Base-by-base conservation (phyloP, 768 basidiomycete species). In the Termitomyces titanicus region DNA sequence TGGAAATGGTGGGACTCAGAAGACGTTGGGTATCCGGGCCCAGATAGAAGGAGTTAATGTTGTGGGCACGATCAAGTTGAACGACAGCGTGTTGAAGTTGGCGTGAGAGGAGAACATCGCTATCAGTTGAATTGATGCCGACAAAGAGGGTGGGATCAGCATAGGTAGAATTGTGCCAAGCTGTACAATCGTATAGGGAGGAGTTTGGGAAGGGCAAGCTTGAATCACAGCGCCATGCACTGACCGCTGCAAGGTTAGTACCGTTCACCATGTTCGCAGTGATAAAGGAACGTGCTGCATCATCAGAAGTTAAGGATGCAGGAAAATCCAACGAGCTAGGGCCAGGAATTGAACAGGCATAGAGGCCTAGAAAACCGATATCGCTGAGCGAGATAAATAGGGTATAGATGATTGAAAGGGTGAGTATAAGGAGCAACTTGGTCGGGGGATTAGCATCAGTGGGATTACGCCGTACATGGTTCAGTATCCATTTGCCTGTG, bases 91-190 rank as follows among this genome's bases (percentile, higher is more conserved):
- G 35, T 0, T 29, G 33, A 11, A 65, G 56, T 25, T 61, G 60
- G 25, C 58, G 60, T 0, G 60, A 58, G 58, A 65, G 62, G 25
- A 67, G 61, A 38, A 61, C 55, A 33, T 61, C 66, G 25, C 61
- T 62, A 38, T 67, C 66, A 4, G 66, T 64, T 4, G 59, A 53
- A 33, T 67, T 67, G 12, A 65, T 33, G 8, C 31, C 51, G 15
- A 13, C 10, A 50, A 63, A 65, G 27, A 62, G 29, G 12, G 49
- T 54, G 15, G 31, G 29, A n/a, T 67, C 64, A 27, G 54, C 61
- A 29, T 59, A 64, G 5, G 66, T 67, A 1, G 58, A 58, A 51
- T 67, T 67, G 24, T 47, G 55, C 64, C 64, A 67, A 7, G 53
- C 31, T 7, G 57, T 61, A 45, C 66, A 67, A 20, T 51, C 48